A percentile compares a stretch with the other conserved stretches of the same genome.
phyloP scores from a whole-genome alignment of 495 filamentous ascomycete species.

The Delitschia confertaspora region DNA sequence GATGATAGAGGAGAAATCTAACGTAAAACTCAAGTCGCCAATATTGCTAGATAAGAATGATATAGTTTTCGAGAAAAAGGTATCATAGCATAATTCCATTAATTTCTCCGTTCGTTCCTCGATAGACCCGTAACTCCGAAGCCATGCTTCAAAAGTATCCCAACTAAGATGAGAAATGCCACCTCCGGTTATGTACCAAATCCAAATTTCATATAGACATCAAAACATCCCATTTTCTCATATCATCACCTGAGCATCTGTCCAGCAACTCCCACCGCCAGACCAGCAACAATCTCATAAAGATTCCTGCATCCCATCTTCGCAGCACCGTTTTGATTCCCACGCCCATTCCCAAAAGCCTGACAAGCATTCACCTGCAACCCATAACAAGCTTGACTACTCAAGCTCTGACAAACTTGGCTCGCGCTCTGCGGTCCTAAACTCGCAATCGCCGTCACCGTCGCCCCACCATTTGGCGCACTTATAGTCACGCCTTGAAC shows the following conservation, averaged over 20 bases:
- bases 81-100: no score
- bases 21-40: no score
- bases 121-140: no score
- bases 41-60: no score
- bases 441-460: conserved; percentile 40
- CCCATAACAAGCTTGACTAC: conserved; percentile 50
- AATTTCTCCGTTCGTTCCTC: no score
- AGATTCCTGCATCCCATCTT: no score
- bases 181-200: no score
- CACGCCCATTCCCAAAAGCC: conserved; percentile 27
- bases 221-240: conserved; percentile 8
- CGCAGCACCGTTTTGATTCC: conserved; percentile 4
- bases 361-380: conserved; percentile 48
- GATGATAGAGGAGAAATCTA: no score
- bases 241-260: conserved; percentile 17
- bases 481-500: conserved; percentile 55
- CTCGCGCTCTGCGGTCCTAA: conserved; percentile 43
- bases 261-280: conserved; percentile 24
- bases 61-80: no score
- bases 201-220: not conserved
- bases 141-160: no score
- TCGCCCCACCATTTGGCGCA: conserved; percentile 47
- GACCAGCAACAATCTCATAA: conserved; percentile 20
- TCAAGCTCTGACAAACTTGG: conserved; percentile 59
- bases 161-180: no score